Evolutionary conservation across 2,329 filamentous ascomycete species (phyloP).

Genomic region (Stachybotrys echinatus): DNA sequence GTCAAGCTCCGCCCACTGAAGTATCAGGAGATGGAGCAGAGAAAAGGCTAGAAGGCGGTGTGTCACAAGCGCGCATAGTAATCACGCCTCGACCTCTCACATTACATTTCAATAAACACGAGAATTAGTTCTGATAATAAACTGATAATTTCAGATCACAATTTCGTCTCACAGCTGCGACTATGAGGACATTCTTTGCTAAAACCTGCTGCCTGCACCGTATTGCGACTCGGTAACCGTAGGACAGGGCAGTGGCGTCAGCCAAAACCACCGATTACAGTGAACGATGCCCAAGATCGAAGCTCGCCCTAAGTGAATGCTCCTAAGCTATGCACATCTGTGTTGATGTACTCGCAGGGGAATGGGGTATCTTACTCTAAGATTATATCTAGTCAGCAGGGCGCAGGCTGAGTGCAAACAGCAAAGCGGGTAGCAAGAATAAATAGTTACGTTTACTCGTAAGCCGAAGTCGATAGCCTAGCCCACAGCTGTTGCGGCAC

Average conservation of each 20-base stretch:
- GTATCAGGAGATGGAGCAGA: too few relatives aligned
- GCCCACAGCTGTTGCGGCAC: constrained; percentile 4
- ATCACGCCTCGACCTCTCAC: too few relatives aligned
- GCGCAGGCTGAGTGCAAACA: constrained; percentile 17
- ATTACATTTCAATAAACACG: too few relatives aligned
- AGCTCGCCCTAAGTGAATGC: constrained; percentile 35
- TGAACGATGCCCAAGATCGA: constrained; percentile 30
- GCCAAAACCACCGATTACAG: constrained; percentile 33
- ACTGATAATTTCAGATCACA: too few relatives aligned
- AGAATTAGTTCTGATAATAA: too few relatives aligned
- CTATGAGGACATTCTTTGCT: constrained; percentile 25
- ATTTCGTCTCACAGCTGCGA: too few relatives aligned
- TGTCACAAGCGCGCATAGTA: too few relatives aligned
- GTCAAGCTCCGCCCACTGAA: too few relatives aligned
- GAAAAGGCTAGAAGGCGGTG: too few relatives aligned
- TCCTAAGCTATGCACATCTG: constrained; percentile 33
- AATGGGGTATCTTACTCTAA: constrained; percentile 26
- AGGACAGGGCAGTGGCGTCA: constrained; percentile 25
- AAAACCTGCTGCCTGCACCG: constrained; percentile 18
- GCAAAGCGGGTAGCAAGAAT: constrained; percentile 13
- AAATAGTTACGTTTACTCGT: background rate
- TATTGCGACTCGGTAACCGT: constrained; percentile 31
- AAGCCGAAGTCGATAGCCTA: too few relatives aligned
- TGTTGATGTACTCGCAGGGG: constrained; percentile 28
- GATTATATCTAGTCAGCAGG: constrained; percentile 17